A percentile compares a stretch with the other conserved stretches of the same genome.
Conservation (phyloP, 2,329 filamentous ascomycete genomes). For the Westerdykella ornata region DNA sequence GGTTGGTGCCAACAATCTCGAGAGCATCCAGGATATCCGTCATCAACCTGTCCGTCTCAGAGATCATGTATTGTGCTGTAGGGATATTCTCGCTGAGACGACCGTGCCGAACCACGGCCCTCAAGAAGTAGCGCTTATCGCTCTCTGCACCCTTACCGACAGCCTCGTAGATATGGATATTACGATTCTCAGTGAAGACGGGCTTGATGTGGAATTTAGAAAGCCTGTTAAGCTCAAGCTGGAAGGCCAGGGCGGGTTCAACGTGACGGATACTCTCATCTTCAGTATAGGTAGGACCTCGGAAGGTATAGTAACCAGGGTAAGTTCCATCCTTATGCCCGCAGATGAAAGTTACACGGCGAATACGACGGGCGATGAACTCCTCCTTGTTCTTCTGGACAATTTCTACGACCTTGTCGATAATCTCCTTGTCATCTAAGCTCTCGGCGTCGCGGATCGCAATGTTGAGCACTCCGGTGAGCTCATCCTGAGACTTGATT, state of each 20-base stretch:
- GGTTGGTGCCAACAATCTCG: constrained; percentile 98
- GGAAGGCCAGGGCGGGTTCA: constrained; percentile 94
- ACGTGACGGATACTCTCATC: constrained; percentile 95
- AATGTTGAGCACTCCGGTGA: constrained; percentile 88
- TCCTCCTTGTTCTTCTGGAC: constrained; percentile 79
- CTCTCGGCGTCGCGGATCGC: constrained; percentile 84
- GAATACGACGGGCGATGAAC: constrained; percentile 70
- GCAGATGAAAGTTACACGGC: constrained; percentile 92
- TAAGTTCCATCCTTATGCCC: constrained; percentile 91
- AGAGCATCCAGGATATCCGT: constrained; percentile 96
- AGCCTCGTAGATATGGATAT: constrained; percentile 97
- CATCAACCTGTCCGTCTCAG: constrained; percentile 91
- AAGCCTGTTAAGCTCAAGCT: constrained; percentile 88
- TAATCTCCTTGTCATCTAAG: constrained; percentile 71
- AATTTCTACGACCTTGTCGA: constrained; percentile 66
- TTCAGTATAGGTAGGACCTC: constrained; percentile 80
- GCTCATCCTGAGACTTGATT: constrained; percentile 61
- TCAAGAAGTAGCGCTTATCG: constrained; percentile 97
- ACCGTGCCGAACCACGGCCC: constrained; percentile 88
- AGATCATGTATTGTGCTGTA: constrained; percentile 96
- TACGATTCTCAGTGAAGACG: constrained; percentile 97
- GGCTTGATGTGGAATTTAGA: constrained; percentile 98
- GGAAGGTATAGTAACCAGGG: constrained; percentile 97
- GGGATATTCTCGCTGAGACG: constrained; percentile 95
- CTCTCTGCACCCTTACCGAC: constrained; percentile 90